phyloP scores from a whole-genome alignment of 768 basidiomycete species.

The Boletales sp. region DNA sequence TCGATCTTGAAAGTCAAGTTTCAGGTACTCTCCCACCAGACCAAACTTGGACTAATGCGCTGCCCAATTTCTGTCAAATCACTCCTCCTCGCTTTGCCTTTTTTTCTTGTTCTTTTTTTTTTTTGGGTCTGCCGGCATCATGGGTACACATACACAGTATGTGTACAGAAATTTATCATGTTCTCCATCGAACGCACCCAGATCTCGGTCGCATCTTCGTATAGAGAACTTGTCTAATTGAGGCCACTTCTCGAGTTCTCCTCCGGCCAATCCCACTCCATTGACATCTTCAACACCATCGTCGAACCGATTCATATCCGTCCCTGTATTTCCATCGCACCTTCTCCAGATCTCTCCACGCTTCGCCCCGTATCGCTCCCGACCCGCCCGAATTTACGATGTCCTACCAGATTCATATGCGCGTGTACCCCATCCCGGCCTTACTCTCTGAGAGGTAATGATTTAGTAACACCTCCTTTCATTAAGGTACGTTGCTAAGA shows the following conservation, averaged over 20 bases:
- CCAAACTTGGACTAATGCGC: constrained; percentile 19
- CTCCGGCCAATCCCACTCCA: constrained; percentile 28
- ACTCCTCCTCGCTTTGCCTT: constrained; percentile 8
- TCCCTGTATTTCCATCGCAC: constrained; percentile 21
- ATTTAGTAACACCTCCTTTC: constrained; percentile 35
- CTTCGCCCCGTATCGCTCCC: constrained; percentile 27
- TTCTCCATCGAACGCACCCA: constrained; percentile 13
- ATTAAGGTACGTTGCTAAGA: constrained; percentile 38
- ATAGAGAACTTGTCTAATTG: constrained; percentile 24
- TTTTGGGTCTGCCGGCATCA: constrained; percentile 20
- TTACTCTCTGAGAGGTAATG: constrained; percentile 33
- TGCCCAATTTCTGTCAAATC: constrained; percentile 28
- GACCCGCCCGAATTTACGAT: constrained; percentile 29
- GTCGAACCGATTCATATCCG: constrained; percentile 23
- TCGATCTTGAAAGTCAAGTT: constrained; percentile 35
- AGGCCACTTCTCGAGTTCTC: constrained; percentile 20
- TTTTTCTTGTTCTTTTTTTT: constrained; percentile 13
- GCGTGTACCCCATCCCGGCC: constrained; percentile 33
- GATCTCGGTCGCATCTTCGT: constrained; percentile 23
- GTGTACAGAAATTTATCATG: constrained; percentile 10
- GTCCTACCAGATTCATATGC: constrained; percentile 31
- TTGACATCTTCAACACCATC: constrained; percentile 32
- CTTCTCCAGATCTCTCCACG: constrained; percentile 26
- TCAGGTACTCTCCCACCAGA: constrained; percentile 33
- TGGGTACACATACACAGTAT: constrained; percentile 9